Evolutionary conservation across 192 early-diverging fungal genomes (phyloP).

Genomic region (Gryganskiella cystojenkinii): DNA sequence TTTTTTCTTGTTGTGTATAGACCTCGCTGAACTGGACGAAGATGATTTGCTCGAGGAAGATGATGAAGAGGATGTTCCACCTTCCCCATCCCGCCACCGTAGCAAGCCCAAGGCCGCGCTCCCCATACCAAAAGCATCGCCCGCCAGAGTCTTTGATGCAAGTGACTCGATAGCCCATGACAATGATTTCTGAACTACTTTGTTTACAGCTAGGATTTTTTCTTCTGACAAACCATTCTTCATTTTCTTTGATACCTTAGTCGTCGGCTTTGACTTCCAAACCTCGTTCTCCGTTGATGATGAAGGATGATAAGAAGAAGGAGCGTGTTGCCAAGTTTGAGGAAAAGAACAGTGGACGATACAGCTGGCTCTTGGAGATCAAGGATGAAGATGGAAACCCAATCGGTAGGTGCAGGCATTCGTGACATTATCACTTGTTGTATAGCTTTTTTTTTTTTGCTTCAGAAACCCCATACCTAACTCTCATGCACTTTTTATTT

Average conservation of each 20-base stretch:
- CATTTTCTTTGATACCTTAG: neutral
- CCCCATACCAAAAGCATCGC: neutral
- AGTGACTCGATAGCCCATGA: too few relatives aligned
- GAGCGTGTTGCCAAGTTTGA: slow-evolving; percentile 79
- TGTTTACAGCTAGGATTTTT: too few relatives aligned
- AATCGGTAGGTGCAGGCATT: slow-evolving; percentile 50
- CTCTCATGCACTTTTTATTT: neutral
- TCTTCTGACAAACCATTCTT: too few relatives aligned
- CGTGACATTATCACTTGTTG: neutral
- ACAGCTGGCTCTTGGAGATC: slow-evolving; percentile 85
- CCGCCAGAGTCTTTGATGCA: slow-evolving; percentile 3
- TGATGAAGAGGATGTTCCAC: slow-evolving; percentile 5
- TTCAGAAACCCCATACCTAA: too few relatives aligned
- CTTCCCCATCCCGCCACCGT: slow-evolving; percentile 16
- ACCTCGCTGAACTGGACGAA: slow-evolving; percentile 12
- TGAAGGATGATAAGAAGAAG: slow-evolving; percentile 53
- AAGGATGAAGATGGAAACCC: slow-evolving; percentile 81
- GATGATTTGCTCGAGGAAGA: slow-evolving; percentile 19
- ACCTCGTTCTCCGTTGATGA: slow-evolving; percentile 21
- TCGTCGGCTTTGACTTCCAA: slow-evolving; percentile 11
- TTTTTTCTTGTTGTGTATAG: neutral
- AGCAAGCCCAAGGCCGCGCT: neutral
- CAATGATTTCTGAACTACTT: too few relatives aligned
- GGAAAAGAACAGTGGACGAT: slow-evolving; percentile 86
- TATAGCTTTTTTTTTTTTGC: too few relatives aligned